Percentiles rank a stretch among this genome's conserved stretches.
phyloP scores from a whole-genome alignment of 495 filamentous ascomycete genomes.

The Cercophora newfieldiana region DNA sequence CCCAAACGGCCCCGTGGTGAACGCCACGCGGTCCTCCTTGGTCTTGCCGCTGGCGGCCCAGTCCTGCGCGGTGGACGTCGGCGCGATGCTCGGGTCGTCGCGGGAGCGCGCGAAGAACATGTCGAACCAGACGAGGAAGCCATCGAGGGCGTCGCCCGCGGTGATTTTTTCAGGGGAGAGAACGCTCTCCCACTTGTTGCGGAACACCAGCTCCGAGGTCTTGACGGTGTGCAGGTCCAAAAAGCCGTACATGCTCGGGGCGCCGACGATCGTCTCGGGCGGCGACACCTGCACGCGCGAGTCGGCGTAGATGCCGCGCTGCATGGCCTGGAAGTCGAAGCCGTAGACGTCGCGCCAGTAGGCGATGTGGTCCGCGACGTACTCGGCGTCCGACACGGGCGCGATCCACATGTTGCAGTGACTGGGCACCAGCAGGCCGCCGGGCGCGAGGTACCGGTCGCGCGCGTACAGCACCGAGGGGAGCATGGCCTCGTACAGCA shows the following conservation, averaged over 20 bases:
- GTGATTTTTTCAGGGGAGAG: constrained; percentile 22
- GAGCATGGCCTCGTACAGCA: constrained; percentile 98
- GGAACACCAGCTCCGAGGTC: constrained; percentile 73
- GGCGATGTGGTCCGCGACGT: constrained; percentile 84
- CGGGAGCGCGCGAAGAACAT: constrained; percentile 65
- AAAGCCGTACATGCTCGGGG: constrained; percentile 66
- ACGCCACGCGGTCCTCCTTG: constrained; percentile 51
- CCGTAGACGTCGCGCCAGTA: constrained; percentile 99
- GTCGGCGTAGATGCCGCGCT: constrained; percentile 78
- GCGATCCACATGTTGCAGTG: constrained; percentile 89
- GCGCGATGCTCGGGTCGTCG: constrained; percentile 19
- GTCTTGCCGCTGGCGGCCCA: constrained; percentile 29
- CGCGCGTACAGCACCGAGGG: constrained; percentile 93
- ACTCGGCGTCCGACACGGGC: constrained; percentile 82
- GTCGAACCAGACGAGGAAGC: constrained; percentile 78
- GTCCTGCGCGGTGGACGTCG: constrained; percentile 32
- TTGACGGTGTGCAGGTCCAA: constrained; percentile 82
- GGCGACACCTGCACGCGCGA: constrained; percentile 81
- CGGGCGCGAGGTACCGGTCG: constrained; percentile 82
- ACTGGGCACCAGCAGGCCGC: constrained; percentile 87
- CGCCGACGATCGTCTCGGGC: constrained; percentile 75
- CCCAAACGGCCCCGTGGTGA: constrained; percentile 78
- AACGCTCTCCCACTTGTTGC: constrained; percentile 58
- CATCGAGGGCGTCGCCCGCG: constrained; percentile 58
- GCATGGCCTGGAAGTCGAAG: constrained; percentile 92